Evolutionary conservation across 2,329 filamentous ascomycete genomes (phyloP), one percentile per base, ranked within the genome.

Genomic region (Trichoderma polysporum): DNA sequence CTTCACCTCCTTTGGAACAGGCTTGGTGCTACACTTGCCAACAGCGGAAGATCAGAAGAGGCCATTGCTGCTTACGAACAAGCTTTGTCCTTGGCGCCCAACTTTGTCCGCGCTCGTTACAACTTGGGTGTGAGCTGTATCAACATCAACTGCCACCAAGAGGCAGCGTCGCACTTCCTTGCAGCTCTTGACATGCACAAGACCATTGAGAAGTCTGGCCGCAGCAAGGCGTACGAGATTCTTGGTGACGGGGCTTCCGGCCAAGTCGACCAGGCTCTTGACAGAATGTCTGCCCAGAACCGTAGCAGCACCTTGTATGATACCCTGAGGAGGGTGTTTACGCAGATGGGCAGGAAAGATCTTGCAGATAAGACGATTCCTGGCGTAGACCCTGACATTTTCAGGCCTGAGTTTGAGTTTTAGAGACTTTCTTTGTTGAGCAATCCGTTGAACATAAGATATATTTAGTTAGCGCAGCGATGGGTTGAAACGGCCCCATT

Each of bases 41-140:
- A 99, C 83, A 93, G 90, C 59, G 94, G 94, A 53, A 91, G 93
- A 68, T 92, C 89, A 63, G 95, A 99, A 80, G 95, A 99, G 79
- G 95, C 95, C 68, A 99, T 99, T 74, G 91, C 94, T 52, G 95
- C 95, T 0, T 99, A 99, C 79, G 93, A 96, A 74, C 93, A 94
- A 76, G 95, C 95, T 0, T 86, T 99, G 9, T 90, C 89, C 50
- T 87, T 97, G 68, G 91, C 94, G 66, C 92, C 94, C 64, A 99
- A 99, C 82, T 99, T 99, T 76, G 96, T 99, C 19, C 91, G 95
- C 67, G 95, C 95, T 2, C 87, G 95, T 52, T 99, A 99, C 83
- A 99, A 99, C 79, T 87, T 99, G 1, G 95, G 95, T 53, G 95
- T 98, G 10, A 92, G 89, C 68, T 98, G 95, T 79, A 98, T 99